Evolutionary conservation across 305 asterid genomes (phyloP).

Genomic region (Rubia peregrina): DNA sequence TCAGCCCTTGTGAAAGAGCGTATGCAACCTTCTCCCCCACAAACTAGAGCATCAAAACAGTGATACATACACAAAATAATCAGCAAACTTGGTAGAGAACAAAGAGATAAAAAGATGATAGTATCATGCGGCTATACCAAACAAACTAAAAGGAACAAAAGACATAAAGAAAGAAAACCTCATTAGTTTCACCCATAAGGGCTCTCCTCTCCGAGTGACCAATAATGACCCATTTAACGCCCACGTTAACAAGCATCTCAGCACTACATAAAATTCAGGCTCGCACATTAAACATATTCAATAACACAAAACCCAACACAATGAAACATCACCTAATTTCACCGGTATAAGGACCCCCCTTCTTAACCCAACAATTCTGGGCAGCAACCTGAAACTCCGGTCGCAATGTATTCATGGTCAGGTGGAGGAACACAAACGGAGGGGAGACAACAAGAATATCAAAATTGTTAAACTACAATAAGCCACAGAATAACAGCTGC

Average conservation of each 20-base stretch:
- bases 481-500: not conserved
- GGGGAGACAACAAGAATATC: slow-evolving; percentile 67
- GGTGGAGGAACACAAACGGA: slow-evolving; percentile 76
- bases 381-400: slow-evolving; percentile 92
- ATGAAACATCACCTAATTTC: slow-evolving; percentile 55
- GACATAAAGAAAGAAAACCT: slow-evolving; percentile 37
- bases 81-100: not conserved
- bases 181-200: slow-evolving; percentile 61
- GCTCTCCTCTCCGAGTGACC: slow-evolving; percentile 98
- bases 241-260: slow-evolving; percentile 86
- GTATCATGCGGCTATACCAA: no score
- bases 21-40: slow-evolving; percentile 96
- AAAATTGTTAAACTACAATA: not conserved
- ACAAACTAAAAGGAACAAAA: slow-evolving; percentile 1
- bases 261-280: slow-evolving; percentile 46
- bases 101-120: not conserved
- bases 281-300: not conserved
- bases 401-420: slow-evolving; percentile 52
- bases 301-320: not conserved
- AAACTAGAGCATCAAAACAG: no score
- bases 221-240: slow-evolving; percentile 84
- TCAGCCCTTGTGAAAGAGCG: slow-evolving; percentile 88
- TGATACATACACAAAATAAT: slow-evolving; percentile 14
- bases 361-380: slow-evolving; percentile 97
- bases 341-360: slow-evolving; percentile 98